A percentile compares a stretch with the other conserved stretches of the same genome.
Conservation (phyloP, 371 early-diverging fungal genomes). For the Circinella umbellata region DNA sequence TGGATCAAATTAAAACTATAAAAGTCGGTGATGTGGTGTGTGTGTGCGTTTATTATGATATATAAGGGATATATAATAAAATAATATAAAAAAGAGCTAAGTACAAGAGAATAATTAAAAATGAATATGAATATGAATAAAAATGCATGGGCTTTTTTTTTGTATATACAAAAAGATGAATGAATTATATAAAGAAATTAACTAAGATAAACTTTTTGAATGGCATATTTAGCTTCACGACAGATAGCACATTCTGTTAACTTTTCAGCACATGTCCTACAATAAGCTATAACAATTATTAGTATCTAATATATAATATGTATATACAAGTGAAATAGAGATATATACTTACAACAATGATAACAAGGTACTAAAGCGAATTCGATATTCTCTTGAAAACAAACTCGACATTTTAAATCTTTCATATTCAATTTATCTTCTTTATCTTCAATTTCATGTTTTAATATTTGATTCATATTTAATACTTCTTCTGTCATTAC, state of each 20-base stretch:
- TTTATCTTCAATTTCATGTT: background rate
- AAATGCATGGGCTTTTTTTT: too few relatives aligned
- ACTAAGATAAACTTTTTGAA: conserved; percentile 37
- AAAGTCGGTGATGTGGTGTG: too few relatives aligned
- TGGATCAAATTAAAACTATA: too few relatives aligned
- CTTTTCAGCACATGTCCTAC: conserved; percentile 35
- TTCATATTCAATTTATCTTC: background rate
- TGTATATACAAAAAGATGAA: too few relatives aligned
- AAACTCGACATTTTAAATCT: conserved; percentile 34
- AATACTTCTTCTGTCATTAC: background rate
- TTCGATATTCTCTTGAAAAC: conserved; percentile 36
- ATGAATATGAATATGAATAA: too few relatives aligned
- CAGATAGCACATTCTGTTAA: conserved; percentile 49
- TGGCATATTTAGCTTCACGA: conserved; percentile 24
- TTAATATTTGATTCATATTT: background rate
- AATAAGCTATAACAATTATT: conserved; percentile 29
- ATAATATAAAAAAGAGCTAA: too few relatives aligned
- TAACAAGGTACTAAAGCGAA: conserved; percentile 42
- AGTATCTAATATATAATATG: too few relatives aligned
- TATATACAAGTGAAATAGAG: background rate
- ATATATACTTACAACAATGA: conserved; percentile 40
- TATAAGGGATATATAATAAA: too few relatives aligned
- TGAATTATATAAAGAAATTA: too few relatives aligned
- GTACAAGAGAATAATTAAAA: too few relatives aligned
- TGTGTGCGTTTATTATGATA: too few relatives aligned